Evolutionary conservation across 768 basidiomycete genomes (phyloP).

Genomic region (Vishniacozyma victoriae): DNA sequence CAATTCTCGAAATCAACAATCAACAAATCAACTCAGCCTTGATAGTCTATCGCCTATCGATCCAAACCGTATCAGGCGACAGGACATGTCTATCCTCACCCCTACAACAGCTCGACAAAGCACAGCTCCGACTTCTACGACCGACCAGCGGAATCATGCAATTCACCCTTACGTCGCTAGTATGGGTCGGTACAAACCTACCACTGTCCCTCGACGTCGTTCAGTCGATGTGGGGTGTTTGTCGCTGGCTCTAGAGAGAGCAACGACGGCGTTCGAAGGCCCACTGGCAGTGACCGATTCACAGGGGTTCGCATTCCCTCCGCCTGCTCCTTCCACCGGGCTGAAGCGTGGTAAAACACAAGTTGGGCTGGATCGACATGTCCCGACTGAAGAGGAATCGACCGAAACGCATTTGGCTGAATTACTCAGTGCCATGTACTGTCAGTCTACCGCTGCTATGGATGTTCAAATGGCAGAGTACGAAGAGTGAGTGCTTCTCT

Average conservation of each 20-base stretch:
- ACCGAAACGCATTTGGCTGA: conserved; percentile 59
- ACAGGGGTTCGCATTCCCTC: no score
- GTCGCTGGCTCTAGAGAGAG: conserved; percentile 60
- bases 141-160: neutral
- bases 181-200: conserved; percentile 10
- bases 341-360: conserved; percentile 61
- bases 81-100: no score
- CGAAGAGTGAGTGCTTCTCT: conserved; percentile 22
- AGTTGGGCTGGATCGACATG: conserved; percentile 15
- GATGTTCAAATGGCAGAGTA: conserved; percentile 44
- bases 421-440: conserved; percentile 75
- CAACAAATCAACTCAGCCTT: no score
- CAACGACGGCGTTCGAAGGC: conserved; percentile 19
- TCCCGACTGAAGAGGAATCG: no score
- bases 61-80: no score
- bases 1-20: no score
- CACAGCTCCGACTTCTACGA: neutral
- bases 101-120: neutral
- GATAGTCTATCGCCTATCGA: no score
- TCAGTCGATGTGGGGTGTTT: conserved; percentile 89
- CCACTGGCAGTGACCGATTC: no score
- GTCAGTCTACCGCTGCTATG: conserved; percentile 67
- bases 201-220: conserved; percentile 49
- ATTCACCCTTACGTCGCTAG: neutral
- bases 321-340: conserved; percentile 52